Base-by-base conservation (phyloP, 2,329 filamentous ascomycete genomes). In the Rachicladosporium sp. region DNA sequence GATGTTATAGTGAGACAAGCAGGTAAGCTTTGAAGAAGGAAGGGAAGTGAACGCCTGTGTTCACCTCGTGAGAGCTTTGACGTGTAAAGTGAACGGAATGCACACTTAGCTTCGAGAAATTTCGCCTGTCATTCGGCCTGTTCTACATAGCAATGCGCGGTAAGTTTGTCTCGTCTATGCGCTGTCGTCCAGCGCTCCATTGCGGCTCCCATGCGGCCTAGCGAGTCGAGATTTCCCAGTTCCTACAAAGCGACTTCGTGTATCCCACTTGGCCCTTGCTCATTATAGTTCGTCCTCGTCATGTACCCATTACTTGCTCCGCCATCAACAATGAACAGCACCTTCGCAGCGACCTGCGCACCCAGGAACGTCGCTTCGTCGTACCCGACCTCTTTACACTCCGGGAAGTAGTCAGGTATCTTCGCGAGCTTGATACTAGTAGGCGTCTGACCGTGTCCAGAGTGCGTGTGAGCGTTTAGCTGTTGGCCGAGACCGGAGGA, bases 361-460 rank as follows among this genome's bases (percentile, higher is more conserved):
- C 88, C 88, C 5, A 95, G 67, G 63, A 95, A 94, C 55, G 79
- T 76, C 36, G 82, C 77, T 62, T 95, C 88, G 54, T 95, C 88
- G 54, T 73, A 75, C 1, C 76, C 76, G 2, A 64, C 62, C 23
- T 74, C 88, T 56, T 86, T 86, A 86, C 87, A 95, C 60, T 94
- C 88, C 8, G 81, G 76, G 50, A 94, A 81, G 60, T 95, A 94
- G 38, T 84, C 82, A 1, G 88, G 87, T 49, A 84, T 69, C 48
- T 77, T 74, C 21, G 84, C 76, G 21, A 77, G 69, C 68, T 85
- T 89, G 66, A 94, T 88, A 37, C 75, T 80, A 15, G 82, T 93
- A 0, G 88, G 88, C 6, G 86, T 91, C 52, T 84, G 80, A 3
- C 74, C 75, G 49, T 80, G 77, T 4, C 73, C 72, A 2, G 74